Evolutionary conservation across 805 yeast species (phyloP).

Genomic region (Suhomyces vadensis): DNA sequence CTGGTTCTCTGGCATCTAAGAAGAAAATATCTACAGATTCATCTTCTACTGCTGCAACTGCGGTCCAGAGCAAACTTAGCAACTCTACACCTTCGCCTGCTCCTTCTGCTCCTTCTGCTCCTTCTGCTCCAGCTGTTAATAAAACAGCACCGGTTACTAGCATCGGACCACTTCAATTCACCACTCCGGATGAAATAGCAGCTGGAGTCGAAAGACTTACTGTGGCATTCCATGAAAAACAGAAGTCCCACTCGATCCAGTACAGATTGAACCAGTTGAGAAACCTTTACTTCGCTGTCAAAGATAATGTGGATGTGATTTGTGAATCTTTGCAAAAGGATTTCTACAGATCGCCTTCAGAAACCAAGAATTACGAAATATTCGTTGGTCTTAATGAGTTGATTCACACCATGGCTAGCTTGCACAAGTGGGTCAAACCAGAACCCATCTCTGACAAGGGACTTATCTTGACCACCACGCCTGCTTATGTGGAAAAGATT

Average conservation of each 20-base stretch:
- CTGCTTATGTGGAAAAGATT: conserved; percentile 34
- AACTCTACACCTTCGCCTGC: neutral
- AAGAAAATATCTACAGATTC: neutral
- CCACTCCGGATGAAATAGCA: conserved; percentile 53
- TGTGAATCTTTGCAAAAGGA: conserved; percentile 63
- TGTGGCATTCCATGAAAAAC: conserved; percentile 42
- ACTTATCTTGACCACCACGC: conserved; percentile 29
- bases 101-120: neutral
- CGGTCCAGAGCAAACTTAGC: neutral
- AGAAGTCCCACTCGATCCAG: conserved; percentile 52
- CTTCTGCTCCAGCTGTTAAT: neutral
- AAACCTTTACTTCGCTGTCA: conserved; percentile 61
- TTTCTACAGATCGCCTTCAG: conserved; percentile 63
- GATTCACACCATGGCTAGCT: conserved; percentile 54
- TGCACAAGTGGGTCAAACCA: conserved; percentile 64
- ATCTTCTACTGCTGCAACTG: neutral
- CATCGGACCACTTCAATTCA: conserved; percentile 30
- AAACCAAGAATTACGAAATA: conserved; percentile 62
- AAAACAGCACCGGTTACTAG: conserved; percentile 3
- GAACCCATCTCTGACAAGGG: conserved; percentile 42
- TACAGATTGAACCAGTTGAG: conserved; percentile 64
- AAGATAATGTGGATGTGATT: conserved; percentile 57
- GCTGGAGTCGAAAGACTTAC: conserved; percentile 44
- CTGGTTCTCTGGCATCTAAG: neutral
- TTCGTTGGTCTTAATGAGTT: conserved; percentile 54